These are phyloP conservation scores for Talaromyces trachyspermus DNA, from an alignment of 495 filamentous ascomycete species.

Conservation along the genomic window DNA sequence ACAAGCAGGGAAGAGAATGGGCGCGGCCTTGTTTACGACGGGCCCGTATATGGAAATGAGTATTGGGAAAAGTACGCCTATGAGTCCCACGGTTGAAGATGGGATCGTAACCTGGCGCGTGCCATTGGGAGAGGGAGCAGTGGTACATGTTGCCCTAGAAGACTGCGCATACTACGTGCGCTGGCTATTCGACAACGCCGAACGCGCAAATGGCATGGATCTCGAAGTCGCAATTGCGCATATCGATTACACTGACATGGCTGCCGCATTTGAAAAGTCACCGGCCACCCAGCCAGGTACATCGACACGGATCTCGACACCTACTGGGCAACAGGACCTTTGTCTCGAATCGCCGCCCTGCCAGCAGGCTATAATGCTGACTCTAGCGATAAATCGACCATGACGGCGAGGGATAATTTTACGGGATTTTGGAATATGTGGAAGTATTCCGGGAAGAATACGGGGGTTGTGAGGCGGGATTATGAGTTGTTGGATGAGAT, in stretches of 20 bases:
- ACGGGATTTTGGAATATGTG: constrained; percentile 46
- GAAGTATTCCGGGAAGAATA: constrained; percentile 9
- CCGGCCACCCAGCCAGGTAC: constrained; percentile 40
- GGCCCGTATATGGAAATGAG: constrained; percentile 44
- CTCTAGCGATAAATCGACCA: constrained; percentile 28
- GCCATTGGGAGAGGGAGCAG: constrained; percentile 34
- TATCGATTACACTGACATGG: constrained; percentile 38
- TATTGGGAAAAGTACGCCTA: not conserved
- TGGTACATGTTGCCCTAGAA: constrained; percentile 41
- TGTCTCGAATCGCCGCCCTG: constrained; percentile 9
- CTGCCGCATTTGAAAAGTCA: constrained; percentile 45
- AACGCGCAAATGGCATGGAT: constrained; percentile 41
- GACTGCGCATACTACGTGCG: constrained; percentile 47
- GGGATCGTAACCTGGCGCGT: constrained; percentile 37
- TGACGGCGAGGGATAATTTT: constrained; percentile 45
- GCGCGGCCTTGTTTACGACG: constrained; percentile 37
- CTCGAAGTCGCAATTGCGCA: constrained; percentile 44
- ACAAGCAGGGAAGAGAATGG: constrained; percentile 2
- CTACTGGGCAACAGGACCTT: constrained; percentile 25
- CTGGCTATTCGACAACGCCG: constrained; percentile 49
- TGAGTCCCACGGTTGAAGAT: not conserved
- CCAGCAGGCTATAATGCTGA: constrained; percentile 35
- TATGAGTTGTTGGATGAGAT: constrained; percentile 48
- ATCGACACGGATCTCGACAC: constrained; percentile 33
- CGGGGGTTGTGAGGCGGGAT: constrained; percentile 37